phyloP scores from a whole-genome alignment of 805 yeast species.

The Starmerella lactis-condensi region DNA sequence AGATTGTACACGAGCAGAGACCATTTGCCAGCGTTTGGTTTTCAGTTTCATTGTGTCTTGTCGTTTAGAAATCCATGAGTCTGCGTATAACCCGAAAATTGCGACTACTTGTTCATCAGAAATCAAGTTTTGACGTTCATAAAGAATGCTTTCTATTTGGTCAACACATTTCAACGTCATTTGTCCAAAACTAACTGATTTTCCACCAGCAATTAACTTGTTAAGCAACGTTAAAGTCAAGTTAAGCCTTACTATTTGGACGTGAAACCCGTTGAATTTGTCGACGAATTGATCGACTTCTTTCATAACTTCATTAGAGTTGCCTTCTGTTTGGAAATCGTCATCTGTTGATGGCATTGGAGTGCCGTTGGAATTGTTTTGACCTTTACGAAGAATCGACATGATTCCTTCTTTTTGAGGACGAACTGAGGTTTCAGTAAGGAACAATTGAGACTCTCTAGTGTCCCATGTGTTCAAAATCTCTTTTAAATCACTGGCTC shows the following conservation, averaged over 20 bases:
- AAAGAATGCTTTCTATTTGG: slow-evolving; percentile 7
- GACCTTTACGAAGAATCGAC: slow-evolving; percentile 6
- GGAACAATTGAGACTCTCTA: slow-evolving; percentile 7
- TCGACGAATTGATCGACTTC: slow-evolving; percentile 6
- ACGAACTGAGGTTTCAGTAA: slow-evolving; percentile 6
- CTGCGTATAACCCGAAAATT: slow-evolving; percentile 10
- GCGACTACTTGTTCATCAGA: neutral
- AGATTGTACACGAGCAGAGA: slow-evolving; percentile 2
- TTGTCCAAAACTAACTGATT: slow-evolving; percentile 1
- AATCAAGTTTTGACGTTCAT: slow-evolving; percentile 7
- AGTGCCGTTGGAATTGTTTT: slow-evolving; percentile 2
- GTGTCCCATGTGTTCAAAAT: slow-evolving; percentile 9
- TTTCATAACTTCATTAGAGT: neutral
- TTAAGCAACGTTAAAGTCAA: slow-evolving; percentile 4
- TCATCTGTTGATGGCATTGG: neutral
- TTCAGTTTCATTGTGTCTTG: slow-evolving; percentile 1
- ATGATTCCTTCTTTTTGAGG: slow-evolving; percentile 9
- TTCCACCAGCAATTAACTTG: slow-evolving; percentile 2
- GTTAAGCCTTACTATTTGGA: slow-evolving; percentile 9
- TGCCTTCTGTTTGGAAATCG: neutral
- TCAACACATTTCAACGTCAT: slow-evolving; percentile 4
- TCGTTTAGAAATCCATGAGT: slow-evolving; percentile 6
- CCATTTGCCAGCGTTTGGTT: slow-evolving; percentile 6
- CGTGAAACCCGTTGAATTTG: slow-evolving; percentile 3
- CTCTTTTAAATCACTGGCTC: slow-evolving; percentile 10